Conservation (phyloP, 768 basidiomycete species). For the Saitozyma sp. region DNA sequence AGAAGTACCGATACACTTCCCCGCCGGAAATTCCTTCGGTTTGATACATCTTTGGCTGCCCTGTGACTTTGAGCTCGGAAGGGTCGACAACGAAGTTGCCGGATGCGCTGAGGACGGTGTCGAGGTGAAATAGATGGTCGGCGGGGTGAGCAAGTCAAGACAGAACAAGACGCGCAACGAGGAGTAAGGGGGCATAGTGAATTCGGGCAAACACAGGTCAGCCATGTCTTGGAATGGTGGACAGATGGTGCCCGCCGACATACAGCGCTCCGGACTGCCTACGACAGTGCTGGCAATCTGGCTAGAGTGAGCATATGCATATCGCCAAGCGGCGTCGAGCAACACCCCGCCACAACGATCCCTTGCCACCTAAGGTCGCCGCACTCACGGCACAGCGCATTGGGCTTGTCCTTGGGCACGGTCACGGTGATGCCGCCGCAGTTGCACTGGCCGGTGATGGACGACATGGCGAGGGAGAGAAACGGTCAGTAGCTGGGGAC, state of each 20-base stretch:
- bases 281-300: too few species aligned
- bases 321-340: too few species aligned
- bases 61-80: conserved; percentile 7
- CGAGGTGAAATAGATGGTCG: too few species aligned
- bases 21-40: conserved; percentile 13
- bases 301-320: too few species aligned
- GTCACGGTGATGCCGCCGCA: conserved; percentile 16
- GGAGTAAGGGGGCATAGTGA: too few species aligned
- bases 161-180: too few species aligned
- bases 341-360: too few species aligned
- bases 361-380: not conserved
- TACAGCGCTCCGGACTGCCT: too few species aligned
- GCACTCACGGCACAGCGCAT: conserved; percentile 13
- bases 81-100: conserved; percentile 10
- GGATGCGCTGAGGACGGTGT: not conserved
- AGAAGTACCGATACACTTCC: conserved; percentile 14
- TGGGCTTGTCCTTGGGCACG: conserved; percentile 4
- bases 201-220: too few species aligned
- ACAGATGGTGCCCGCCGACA: too few species aligned
- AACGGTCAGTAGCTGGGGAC: not conserved
- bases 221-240: too few species aligned
- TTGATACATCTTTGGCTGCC: conserved; percentile 8
- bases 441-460: conserved; percentile 8
- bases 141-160: too few species aligned
- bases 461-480: conserved; percentile 3